Base-by-base conservation (phyloP, 2,329 filamentous ascomycete species). In the Neurospora sp. region DNA sequence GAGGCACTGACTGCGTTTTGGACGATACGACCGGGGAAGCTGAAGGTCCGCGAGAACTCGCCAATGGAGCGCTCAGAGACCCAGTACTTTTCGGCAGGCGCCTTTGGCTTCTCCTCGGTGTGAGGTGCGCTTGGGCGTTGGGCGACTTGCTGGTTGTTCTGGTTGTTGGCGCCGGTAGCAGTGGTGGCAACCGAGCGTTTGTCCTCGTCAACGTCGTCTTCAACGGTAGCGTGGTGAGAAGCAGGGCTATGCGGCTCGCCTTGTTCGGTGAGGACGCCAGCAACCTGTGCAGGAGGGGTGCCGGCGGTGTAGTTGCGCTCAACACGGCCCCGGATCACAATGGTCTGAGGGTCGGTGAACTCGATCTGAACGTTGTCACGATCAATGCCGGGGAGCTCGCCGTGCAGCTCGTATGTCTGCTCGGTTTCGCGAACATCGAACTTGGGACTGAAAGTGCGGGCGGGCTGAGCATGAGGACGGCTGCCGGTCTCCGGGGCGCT, bases 311-410 rank as follows among this genome's bases (percentile, higher is more conserved):
- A 86, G 73, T 82, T 82, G 74, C 89, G 87, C 80, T 93, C 91
- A 70, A 88, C 85, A 73, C 84, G 87, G 76, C 92, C 92, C 70
- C 87, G 87, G 78, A 96, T 84, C 73, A 88, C 85, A 62, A 95
- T 82, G 17, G 91, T 93, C 81, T 92, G 89, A 58, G 86, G 83
- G 78, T 95, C 91, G 71, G 88, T 89, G 84, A 94, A 95, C 77
- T 95, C 91, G 77, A 95, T 91, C 78, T 86, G 83, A 76, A 96
- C 83, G 76, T 93, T 84, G 75, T 92, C 88, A 81, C 92, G 91
- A 73, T 87, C 86, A 75, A 94, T 84, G 69, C 92, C 92, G 0
- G 92, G 90, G 6, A 95, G 87, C 80, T 95, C 92, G 76, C 92
- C 92, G 76, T 94, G 88, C 23, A 95, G 89, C 80, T 95, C 90